Evolutionary conservation across 2,329 filamentous ascomycete genomes (phyloP).

Genomic region (Fusarium incarnatum): DNA sequence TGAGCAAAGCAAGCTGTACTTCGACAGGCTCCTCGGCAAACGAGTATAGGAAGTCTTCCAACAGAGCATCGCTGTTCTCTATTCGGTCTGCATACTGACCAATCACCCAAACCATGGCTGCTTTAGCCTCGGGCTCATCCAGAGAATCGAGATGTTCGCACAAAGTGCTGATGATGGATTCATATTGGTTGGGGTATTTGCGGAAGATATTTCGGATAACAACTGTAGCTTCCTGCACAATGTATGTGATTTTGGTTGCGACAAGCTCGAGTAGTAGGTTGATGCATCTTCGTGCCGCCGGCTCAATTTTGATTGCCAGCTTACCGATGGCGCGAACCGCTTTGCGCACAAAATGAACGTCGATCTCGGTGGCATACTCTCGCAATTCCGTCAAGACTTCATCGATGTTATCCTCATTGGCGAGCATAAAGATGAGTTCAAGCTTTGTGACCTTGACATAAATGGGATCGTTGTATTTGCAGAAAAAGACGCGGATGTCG

Average conservation of each 20-base stretch:
- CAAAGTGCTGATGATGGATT: conserved; percentile 94
- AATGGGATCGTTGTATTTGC: conserved; percentile 99
- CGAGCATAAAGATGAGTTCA: conserved; percentile 98
- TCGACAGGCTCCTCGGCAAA: conserved; percentile 96
- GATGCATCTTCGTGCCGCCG: conserved; percentile 90
- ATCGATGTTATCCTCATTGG: conserved; percentile 93
- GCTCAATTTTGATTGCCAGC: conserved; percentile 98
- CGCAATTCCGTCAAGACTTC: conserved; percentile 93
- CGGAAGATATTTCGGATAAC: conserved; percentile 99
- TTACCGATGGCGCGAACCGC: conserved; percentile 98
- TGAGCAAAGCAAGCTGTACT: conserved; percentile 93
- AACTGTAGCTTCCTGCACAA: conserved; percentile 98
- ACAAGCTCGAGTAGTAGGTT: conserved; percentile 92
- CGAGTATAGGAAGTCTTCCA: conserved; percentile 94
- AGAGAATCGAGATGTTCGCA: conserved; percentile 97
- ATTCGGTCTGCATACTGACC: conserved; percentile 97
- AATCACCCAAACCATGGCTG: conserved; percentile 99
- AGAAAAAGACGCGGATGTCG: conserved; percentile 98
- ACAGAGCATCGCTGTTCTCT: conserved; percentile 91
- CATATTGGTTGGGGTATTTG: conserved; percentile 98
- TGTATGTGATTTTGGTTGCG: conserved; percentile 97
- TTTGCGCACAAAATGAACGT: conserved; percentile 98
- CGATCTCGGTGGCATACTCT: conserved; percentile 98
- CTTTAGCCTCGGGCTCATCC: conserved; percentile 97
- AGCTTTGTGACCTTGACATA: conserved; percentile 99